Base-by-base conservation (phyloP, 2,329 filamentous ascomycete genomes). In the Chrysosporium queenslandicum region DNA sequence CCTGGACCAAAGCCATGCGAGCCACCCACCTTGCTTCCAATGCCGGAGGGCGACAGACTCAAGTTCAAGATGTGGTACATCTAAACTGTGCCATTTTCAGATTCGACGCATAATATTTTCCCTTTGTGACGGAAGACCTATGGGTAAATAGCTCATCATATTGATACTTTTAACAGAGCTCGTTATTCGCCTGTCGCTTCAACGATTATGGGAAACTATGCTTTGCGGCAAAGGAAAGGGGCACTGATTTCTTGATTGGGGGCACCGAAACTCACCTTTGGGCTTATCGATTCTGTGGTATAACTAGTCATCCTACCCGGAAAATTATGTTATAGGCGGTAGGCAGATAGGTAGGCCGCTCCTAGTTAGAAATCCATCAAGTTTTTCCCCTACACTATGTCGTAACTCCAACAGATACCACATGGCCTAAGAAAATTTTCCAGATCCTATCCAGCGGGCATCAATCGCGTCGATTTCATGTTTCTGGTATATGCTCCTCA, bases 31-130 rank as follows among this genome's bases (percentile, higher is more conserved):
- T 60, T 73, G 6, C 53, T 72, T 8, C 61, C 64, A 0, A 67
- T 72, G 42, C 58, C 61, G 9, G 61, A 59, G 2, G 61, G 56
- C 21, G 67, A 66, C 54, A 58, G 57, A 29, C 56, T 68, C 29
- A 58, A 61, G 23, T 66, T 64, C 47, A 59, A 61, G 23, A 70
- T 71, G 67, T 71, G 69, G 69, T 71, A 69, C 56, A 68, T 71
- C 39, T 69, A 61, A 55, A 18, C 34, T n/a, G 18, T 23, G 12
- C n/a, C n/a, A 45, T 32, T 18, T 6, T 20, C 27, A 20, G 14
- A 14, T 27, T 45, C n/a, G 5, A 6, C 25, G 3, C 27, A 12
- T 20, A 16, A 20, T 21, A 2, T 34, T 37, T 16, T 16, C n/a
- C n/a, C 12, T 23, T 18, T 34, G 42, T 50, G 30, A 37, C 30